Evolutionary conservation across 176 grass and related monocot species (phyloP).

Genomic region (Pontederia paniculata): DNA sequence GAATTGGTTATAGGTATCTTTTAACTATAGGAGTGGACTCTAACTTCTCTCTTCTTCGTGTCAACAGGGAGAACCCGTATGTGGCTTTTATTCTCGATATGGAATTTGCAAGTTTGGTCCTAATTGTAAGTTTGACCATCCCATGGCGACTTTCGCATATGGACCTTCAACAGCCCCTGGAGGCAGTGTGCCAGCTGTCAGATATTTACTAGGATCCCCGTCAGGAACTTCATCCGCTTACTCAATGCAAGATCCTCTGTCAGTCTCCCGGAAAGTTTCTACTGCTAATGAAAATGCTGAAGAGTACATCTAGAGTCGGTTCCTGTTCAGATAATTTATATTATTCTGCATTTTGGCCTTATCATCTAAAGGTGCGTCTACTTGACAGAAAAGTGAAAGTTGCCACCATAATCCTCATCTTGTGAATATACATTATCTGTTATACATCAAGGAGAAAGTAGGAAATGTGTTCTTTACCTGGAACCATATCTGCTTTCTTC

Average conservation of each 20-base stretch:
- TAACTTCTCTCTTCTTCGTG: conserved; percentile 60
- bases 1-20: conserved; percentile 38
- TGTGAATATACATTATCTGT: too few relatives aligned
- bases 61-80: conserved; percentile 61
- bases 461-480: too few relatives aligned
- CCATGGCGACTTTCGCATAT: conserved; percentile 60
- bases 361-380: too few relatives aligned
- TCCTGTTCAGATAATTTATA: too few relatives aligned
- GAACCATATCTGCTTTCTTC: too few relatives aligned
- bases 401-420: too few relatives aligned
- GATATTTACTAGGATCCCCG: conserved; percentile 39
- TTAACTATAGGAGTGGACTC: conserved; percentile 14
- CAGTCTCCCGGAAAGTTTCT: conserved; percentile 42
- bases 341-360: too few relatives aligned
- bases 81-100: conserved; percentile 87
- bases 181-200: conserved; percentile 31
- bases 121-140: conserved; percentile 95
- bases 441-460: too few relatives aligned
- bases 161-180: conserved; percentile 33
- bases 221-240: conserved; percentile 16
- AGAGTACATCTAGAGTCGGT: background rate
- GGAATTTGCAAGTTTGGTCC: conserved; percentile 88
- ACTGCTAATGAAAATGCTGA: conserved; percentile 44
- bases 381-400: too few relatives aligned
- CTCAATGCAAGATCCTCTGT: conserved; percentile 25